Conservation (phyloP, 2,329 filamentous ascomycete genomes). For the Alternaria brassicae region DNA sequence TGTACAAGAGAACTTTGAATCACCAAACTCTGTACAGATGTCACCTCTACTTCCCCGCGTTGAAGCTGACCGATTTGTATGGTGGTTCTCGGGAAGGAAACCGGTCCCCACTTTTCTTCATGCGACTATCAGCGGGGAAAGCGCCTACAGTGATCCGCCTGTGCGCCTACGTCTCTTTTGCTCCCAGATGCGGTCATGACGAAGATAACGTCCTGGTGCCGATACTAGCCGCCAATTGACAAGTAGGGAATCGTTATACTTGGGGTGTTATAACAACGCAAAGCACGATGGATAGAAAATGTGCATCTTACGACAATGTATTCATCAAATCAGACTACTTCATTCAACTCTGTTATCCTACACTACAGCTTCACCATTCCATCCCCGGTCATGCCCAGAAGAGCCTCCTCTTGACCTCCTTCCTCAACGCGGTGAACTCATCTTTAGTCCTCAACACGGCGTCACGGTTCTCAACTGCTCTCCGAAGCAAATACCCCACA, state of each 20-base stretch:
- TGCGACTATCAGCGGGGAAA: neutral
- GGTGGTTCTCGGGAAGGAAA: constrained; percentile 8
- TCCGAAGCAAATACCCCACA: constrained; percentile 72
- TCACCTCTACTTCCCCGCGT: neutral
- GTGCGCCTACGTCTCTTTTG: constrained; percentile 1
- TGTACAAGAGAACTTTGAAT: neutral
- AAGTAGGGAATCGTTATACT: neutral
- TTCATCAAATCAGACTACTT: neutral
- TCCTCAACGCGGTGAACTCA: constrained; percentile 38
- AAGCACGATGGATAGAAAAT: neutral
- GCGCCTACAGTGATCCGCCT: constrained; percentile 12
- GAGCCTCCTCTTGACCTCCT: constrained; percentile 33
- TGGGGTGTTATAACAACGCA: no score
- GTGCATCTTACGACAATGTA: neutral
- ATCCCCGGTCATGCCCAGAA: constrained; percentile 13
- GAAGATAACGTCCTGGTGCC: neutral
- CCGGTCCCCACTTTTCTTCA: neutral
- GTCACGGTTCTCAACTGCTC: constrained; percentile 67
- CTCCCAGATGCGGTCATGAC: neutral
- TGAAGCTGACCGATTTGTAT: neutral
- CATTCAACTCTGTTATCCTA: neutral
- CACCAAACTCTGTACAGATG: neutral
- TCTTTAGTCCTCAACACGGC: constrained; percentile 59
- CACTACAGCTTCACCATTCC: no score
- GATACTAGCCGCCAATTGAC: neutral